Base-by-base conservation (phyloP, 768 basidiomycete species). In the Tricholoma matsutake region DNA sequence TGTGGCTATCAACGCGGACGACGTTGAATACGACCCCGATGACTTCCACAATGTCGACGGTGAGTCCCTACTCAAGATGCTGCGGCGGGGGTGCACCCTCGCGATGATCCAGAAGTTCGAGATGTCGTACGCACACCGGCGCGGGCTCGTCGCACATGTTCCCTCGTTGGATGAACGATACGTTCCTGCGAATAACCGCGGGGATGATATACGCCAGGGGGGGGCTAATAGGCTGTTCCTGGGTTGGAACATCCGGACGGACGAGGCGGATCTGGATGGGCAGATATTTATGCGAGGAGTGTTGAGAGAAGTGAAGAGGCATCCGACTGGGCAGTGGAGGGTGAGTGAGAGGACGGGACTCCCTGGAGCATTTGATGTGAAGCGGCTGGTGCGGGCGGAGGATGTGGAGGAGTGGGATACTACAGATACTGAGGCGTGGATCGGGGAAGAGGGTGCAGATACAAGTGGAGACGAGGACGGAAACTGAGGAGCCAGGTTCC, bases 191-290 rank as follows among this genome's bases (percentile, higher is more conserved):
- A n/a, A 13, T 3, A 31, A 20, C 9, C 28, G 13, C 22, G 6
- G 25, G 14, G 2, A 61, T 63, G 16, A 64, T 65, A 25, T 55
- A 70, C 25, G 68, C 75, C 28, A 68, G 32, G 60, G 65, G 41
- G 61, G 45, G 45, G 59, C 68, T 25, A 14, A 16, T 70, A 76
- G 79, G 28, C 67, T 90, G 8, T 86, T 78, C 63, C 77, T 91
- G 4, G 89, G 89, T 4, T 91, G 87, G 87, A 90, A 89, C 64
- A 79, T 91, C 57, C 64, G 72, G 18, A 71, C 86, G 52, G 78
- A 83, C 59, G 69, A 65, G 13, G 72, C 73, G 14, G 86, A 86
- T 60, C 67, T 67, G 6, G 77, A 79, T 51, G 85, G 81, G 18
- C 72, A 73, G 8, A 68, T 65, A 37, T 83, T 74, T 32, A 81